Percentiles rank a stretch among this genome's conserved stretches.
Conservation (phyloP, 257 asterid species). For the Forsythia suspensa region DNA sequence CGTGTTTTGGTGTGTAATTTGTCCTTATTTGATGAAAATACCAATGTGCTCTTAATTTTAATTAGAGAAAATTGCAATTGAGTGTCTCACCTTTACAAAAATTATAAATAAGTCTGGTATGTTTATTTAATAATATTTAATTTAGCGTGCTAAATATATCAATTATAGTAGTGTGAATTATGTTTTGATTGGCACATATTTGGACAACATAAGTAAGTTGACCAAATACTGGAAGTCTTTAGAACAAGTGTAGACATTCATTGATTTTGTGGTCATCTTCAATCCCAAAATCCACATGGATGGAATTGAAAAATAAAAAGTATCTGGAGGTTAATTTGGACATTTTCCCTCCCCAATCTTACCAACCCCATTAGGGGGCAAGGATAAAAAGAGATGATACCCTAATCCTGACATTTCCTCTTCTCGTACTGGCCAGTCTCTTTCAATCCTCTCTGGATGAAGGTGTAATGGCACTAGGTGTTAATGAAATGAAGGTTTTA, state of each 20-base stretch:
- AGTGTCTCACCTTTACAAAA: no score
- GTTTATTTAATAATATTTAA: no score
- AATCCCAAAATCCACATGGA: neutral
- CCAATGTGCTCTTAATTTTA: no score
- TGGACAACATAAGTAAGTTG: neutral
- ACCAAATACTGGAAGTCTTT: no score
- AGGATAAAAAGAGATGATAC: neutral
- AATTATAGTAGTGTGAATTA: no score
- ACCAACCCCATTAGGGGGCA: neutral
- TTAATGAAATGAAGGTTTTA: neutral
- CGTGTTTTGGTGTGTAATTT: no score
- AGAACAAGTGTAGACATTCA: no score
- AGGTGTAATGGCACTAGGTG: neutral
- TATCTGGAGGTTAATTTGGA: neutral
- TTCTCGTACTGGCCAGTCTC: neutral
- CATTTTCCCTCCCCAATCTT: neutral
- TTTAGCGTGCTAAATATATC: no score
- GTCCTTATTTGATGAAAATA: no score
- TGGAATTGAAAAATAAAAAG: neutral
- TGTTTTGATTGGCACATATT: neutral
- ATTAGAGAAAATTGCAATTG: no score
- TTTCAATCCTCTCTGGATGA: conserved; percentile 1
- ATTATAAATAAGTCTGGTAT: no score
- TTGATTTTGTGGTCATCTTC: neutral
- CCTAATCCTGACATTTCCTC: neutral